These are phyloP conservation scores for Cercis canadensis DNA, from an alignment of 306 rosid genomes.

Conservation along the genomic window DNA sequence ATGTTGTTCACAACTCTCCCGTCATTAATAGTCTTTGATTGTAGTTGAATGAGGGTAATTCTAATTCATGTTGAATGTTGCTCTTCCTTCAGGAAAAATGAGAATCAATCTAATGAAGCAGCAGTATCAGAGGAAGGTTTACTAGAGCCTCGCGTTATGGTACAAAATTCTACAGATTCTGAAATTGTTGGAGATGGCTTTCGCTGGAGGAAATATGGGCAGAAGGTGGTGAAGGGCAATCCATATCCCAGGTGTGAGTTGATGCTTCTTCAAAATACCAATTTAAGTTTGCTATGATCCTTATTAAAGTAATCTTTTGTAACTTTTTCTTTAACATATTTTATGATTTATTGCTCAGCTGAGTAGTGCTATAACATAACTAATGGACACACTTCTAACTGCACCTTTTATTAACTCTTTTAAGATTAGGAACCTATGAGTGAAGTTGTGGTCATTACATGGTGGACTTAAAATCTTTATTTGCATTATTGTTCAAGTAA, in stretches of 20 bases:
- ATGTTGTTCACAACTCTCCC: neutral
- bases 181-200: slow-evolving; percentile 78
- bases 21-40: neutral
- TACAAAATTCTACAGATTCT: slow-evolving; percentile 64
- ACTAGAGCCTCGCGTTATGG: slow-evolving; percentile 60
- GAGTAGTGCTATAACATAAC: no score
- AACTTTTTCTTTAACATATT: neutral
- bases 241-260: slow-evolving; percentile 76
- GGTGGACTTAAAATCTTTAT: no score
- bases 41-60: slow-evolving; percentile 17
- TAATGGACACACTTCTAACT: no score
- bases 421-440: no score
- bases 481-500: no score
- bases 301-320: neutral
- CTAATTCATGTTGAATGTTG: slow-evolving; percentile 19
- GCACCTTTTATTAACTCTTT: no score
- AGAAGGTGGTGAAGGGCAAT: slow-evolving; percentile 94
- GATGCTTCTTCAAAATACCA: neutral
- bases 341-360: no score
- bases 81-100: slow-evolving; percentile 62
- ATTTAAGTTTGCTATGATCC: neutral
- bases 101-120: slow-evolving; percentile 62
- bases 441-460: no score
- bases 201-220: slow-evolving; percentile 99
- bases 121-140: slow-evolving; percentile 58